These are phyloP conservation scores for Pythium pectinolyticum DNA, from an alignment of 352 stramenopile genomes.

Conservation along the genomic window DNA sequence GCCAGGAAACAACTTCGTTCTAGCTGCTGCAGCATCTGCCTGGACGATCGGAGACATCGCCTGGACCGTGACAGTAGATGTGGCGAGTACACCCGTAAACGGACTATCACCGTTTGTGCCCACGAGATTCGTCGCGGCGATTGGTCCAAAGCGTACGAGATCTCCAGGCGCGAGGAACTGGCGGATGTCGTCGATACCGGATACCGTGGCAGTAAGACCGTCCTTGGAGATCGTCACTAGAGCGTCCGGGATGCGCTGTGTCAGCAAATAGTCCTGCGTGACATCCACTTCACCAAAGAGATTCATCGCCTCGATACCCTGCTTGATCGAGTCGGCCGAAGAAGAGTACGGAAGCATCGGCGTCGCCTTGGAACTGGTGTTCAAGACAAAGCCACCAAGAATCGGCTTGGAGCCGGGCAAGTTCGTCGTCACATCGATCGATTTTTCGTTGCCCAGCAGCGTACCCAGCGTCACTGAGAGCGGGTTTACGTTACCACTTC, in stretches of 20 bases:
- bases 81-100: conserved; percentile 44
- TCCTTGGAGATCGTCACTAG: conserved; percentile 59
- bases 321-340: conserved; percentile 57
- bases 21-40: conserved; percentile 30
- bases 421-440: conserved; percentile 60
- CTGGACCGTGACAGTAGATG: conserved; percentile 50
- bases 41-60: conserved; percentile 52
- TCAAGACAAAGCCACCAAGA: conserved; percentile 52
- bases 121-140: conserved; percentile 36
- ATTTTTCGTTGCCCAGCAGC: conserved; percentile 44
- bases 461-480: conserved; percentile 40
- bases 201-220: conserved; percentile 43
- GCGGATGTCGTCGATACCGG: conserved; percentile 53
- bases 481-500: conserved; percentile 73
- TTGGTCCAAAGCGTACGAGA: conserved; percentile 60
- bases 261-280: conserved; percentile 46
- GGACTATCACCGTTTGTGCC: conserved; percentile 70
- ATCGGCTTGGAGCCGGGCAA: conserved; percentile 49
- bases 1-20: conserved; percentile 64
- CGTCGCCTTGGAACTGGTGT: conserved; percentile 38
- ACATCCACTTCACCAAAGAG: conserved; percentile 77
- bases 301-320: conserved; percentile 76
- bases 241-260: conserved; percentile 56
- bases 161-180: conserved; percentile 66
- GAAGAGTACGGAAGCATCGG: conserved; percentile 57